These are phyloP conservation scores for Fallopia convolvulus DNA, from an alignment of 148 eudicot genomes.

Conservation along the genomic window DNA sequence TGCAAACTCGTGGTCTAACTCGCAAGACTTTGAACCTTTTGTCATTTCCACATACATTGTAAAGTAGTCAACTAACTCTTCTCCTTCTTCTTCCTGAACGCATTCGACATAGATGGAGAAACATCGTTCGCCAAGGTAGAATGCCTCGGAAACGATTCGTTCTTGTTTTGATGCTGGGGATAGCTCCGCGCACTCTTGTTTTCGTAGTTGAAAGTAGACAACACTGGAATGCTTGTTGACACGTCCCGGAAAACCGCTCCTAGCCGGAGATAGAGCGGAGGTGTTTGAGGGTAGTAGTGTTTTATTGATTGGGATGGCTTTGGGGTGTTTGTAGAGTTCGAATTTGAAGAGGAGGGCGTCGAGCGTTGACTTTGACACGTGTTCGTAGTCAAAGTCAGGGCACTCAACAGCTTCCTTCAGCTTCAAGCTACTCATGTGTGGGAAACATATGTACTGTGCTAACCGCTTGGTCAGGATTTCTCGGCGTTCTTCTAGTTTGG, in stretches of 20 bases:
- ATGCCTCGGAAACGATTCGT: neutral
- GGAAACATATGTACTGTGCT: constrained; percentile 17
- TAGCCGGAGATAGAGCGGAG: neutral
- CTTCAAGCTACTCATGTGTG: constrained; percentile 4
- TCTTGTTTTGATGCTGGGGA: neutral
- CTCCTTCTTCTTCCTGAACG: neutral
- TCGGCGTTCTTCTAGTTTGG: constrained; percentile 20
- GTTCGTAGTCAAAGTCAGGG: neutral
- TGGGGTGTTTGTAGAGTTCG: neutral
- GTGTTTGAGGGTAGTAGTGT: no score
- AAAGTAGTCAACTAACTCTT: neutral
- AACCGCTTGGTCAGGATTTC: constrained; percentile 17
- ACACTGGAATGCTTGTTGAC: constrained; percentile 18
- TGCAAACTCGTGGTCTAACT: neutral
- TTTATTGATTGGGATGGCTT: no score
- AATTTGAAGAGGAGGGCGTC: constrained; percentile 23
- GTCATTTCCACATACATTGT: neutral
- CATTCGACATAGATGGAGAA: neutral
- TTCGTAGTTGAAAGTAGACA: neutral
- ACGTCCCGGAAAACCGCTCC: constrained; percentile 11
- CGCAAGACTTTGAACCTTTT: neutral
- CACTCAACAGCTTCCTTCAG: constrained; percentile 14
- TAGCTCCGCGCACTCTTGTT: neutral
- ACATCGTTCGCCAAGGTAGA: neutral
- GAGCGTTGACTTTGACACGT: constrained; percentile 20